Conservation (phyloP, 2,329 filamentous ascomycete genomes). For the Raffaelea deltoideospora region DNA sequence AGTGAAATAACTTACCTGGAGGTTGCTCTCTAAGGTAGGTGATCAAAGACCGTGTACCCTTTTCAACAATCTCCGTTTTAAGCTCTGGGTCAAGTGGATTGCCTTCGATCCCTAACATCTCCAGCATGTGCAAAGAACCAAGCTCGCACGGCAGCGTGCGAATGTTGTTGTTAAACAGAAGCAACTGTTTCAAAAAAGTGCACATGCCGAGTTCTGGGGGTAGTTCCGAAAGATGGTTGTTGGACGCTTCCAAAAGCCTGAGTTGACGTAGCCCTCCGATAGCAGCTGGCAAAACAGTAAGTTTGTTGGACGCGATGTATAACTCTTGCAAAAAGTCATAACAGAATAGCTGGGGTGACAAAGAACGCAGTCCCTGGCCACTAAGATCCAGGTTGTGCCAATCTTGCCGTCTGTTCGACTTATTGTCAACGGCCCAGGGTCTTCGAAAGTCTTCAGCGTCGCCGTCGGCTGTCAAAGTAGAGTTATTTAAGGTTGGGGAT, state of each 20-base stretch:
- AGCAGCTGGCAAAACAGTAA: constrained; percentile 60
- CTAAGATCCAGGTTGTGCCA: constrained; percentile 93
- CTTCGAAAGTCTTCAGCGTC: constrained; percentile 42
- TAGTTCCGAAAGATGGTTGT: constrained; percentile 69
- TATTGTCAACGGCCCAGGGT: constrained; percentile 48
- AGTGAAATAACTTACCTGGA: constrained; percentile 57
- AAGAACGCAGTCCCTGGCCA: constrained; percentile 79
- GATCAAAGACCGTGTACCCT: constrained; percentile 75
- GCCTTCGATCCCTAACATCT: constrained; percentile 81
- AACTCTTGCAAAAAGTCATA: constrained; percentile 86
- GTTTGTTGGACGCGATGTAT: constrained; percentile 86
- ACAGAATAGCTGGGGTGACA: constrained; percentile 65
- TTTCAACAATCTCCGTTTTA: constrained; percentile 72
- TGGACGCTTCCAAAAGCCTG: constrained; percentile 71
- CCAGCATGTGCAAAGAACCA: constrained; percentile 75
- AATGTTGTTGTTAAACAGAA: constrained; percentile 84
- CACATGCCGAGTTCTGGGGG: constrained; percentile 95
- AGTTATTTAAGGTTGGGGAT: constrained; percentile 31
- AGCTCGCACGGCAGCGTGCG: constrained; percentile 70
- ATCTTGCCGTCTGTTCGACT: constrained; percentile 55
- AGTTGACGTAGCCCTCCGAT: constrained; percentile 75
- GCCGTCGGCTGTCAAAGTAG: constrained; percentile 33
- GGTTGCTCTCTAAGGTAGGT: constrained; percentile 70
- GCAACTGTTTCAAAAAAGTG: constrained; percentile 71
- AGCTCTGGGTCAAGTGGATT: constrained; percentile 67